A percentile compares a stretch with the other conserved stretches of the same genome.
phyloP scores from a whole-genome alignment of 306 rosid genomes.

The Sphenostylis stenocarpa region DNA sequence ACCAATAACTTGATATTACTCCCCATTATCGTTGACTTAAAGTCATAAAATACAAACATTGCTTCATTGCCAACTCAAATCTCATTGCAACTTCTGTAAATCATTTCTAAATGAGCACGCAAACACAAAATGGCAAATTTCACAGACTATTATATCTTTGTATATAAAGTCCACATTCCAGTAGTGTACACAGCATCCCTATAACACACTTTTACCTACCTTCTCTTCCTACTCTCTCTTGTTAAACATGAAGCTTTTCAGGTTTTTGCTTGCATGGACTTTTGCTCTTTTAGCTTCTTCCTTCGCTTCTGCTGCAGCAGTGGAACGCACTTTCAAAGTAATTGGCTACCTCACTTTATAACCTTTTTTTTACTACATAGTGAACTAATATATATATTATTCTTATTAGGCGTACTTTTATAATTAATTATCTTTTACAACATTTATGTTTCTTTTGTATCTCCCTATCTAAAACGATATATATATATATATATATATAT shows the following conservation, averaged over 20 bases:
- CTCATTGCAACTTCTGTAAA: not conserved
- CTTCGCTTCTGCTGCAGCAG: slow-evolving; percentile 17
- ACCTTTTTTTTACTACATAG: not conserved
- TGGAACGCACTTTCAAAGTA: slow-evolving; percentile 50
- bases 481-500: no score
- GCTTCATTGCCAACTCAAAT: slow-evolving; percentile 4
- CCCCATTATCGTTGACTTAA: not conserved
- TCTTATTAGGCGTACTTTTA: not conserved
- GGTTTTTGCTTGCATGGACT: not conserved
- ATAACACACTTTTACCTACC: not conserved
- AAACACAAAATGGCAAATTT: not conserved
- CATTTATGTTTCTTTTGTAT: not conserved
- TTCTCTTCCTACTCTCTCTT: not conserved
- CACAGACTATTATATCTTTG: slow-evolving; percentile 12
- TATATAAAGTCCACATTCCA: not conserved
- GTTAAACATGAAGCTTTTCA: slow-evolving; percentile 4
- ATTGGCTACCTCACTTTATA: not conserved
- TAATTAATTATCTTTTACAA: not conserved
- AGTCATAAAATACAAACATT: not conserved
- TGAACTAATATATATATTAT: not conserved
- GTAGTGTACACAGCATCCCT: not conserved
- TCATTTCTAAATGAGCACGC: not conserved
- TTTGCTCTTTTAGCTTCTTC: slow-evolving; percentile 19
- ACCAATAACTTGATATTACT: not conserved
- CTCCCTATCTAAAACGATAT: no score